Evolutionary conservation across 257 asterid species (phyloP).

Genomic region (Solanum pinnatisectum): DNA sequence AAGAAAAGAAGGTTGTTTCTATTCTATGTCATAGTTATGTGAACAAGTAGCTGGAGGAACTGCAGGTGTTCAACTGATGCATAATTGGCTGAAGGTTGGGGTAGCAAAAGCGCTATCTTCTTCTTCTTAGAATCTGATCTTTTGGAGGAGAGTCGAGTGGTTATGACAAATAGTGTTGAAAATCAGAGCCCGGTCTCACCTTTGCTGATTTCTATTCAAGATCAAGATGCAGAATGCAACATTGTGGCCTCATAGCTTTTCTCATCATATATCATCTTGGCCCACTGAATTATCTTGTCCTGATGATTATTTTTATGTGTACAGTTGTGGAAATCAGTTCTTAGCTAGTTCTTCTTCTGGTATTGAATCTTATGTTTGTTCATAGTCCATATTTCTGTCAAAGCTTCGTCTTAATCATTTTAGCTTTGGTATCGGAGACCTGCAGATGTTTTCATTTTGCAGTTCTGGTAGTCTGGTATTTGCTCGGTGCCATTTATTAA

Average conservation of each 20-base stretch:
- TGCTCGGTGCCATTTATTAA: background rate
- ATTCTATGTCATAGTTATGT: background rate
- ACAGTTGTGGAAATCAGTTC: background rate
- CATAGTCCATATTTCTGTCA: background rate
- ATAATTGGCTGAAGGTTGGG: background rate
- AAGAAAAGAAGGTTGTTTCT: background rate
- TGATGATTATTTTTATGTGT: background rate
- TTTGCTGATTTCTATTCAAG: background rate
- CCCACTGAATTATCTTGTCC: background rate
- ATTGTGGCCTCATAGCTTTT: background rate
- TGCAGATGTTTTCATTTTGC: background rate
- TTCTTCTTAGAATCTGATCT: background rate
- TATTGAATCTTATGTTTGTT: background rate
- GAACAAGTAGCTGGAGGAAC: background rate
- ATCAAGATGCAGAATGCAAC: background rate
- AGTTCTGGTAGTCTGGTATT: background rate
- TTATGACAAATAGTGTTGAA: background rate
- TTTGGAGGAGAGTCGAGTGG: background rate
- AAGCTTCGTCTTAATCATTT: background rate
- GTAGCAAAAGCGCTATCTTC: background rate
- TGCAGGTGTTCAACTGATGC: background rate
- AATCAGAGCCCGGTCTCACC: background rate
- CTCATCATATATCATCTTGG: background rate
- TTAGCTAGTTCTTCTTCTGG: background rate
- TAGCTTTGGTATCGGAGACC: background rate